Percentiles rank a stretch among this genome's conserved stretches.
These are phyloP conservation scores for Remersonia thermophila DNA, from an alignment of 2,329 filamentous ascomycete genomes.

Conservation along the genomic window DNA sequence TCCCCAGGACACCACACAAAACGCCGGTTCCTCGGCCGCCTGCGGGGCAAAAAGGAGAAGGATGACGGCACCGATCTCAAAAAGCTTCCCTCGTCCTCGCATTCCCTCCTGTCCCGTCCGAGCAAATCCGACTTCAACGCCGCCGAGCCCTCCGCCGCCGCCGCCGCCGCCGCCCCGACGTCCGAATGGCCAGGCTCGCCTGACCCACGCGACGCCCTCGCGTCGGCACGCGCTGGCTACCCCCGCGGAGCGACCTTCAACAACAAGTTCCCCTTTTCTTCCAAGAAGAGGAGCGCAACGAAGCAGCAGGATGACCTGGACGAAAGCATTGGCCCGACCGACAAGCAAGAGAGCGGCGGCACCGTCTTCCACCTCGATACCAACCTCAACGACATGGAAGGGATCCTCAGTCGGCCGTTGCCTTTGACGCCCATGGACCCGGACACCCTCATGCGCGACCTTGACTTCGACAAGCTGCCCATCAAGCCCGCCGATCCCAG, in stretches of 20 bases:
- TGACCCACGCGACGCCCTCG: conserved; percentile 21
- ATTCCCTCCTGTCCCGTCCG: conserved; percentile 38
- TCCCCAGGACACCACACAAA: conserved; percentile 44
- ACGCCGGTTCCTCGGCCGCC: conserved; percentile 36
- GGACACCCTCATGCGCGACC: conserved; percentile 30
- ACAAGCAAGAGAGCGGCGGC: conserved; percentile 38
- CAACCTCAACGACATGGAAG: conserved; percentile 81
- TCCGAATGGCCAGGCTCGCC: conserved; percentile 19
- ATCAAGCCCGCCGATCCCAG: conserved; percentile 11
- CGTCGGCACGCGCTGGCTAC: conserved; percentile 9
- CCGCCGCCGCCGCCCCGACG: background rate
- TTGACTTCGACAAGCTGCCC: conserved; percentile 29
- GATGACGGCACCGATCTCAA: conserved; percentile 29
- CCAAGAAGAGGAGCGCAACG: conserved; percentile 39
- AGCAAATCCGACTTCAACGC: conserved; percentile 36
- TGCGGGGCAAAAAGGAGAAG: conserved; percentile 41
- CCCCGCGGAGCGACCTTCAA: conserved; percentile 41
- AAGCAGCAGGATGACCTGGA: conserved; percentile 40
- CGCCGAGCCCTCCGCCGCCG: conserved; percentile 19
- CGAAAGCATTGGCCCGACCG: conserved; percentile 48
- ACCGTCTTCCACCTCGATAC: conserved; percentile 71
- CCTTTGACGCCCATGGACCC: conserved; percentile 60
- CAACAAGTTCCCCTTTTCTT: conserved; percentile 47
- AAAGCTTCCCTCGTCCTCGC: conserved; percentile 39
- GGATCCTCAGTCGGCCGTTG: conserved; percentile 63